A percentile compares a stretch with the other conserved stretches of the same genome.
Conservation (phyloP, 1,284 basidiomycete genomes). For the Pterula multifida region DNA sequence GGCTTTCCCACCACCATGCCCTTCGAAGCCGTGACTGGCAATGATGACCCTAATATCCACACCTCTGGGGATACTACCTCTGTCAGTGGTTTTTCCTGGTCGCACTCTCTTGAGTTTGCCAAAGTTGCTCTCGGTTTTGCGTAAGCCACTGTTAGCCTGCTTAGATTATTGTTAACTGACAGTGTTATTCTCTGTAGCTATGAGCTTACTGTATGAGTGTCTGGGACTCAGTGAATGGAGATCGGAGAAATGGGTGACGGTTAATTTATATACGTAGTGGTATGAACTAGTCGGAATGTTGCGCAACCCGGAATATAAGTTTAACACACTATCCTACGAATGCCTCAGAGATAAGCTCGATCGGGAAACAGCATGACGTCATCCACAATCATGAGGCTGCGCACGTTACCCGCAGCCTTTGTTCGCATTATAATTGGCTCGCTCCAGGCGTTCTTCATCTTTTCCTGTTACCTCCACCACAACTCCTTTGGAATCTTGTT, state of each 20-base stretch:
- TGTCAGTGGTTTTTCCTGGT: constrained; percentile 28
- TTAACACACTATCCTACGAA: too few relatives aligned
- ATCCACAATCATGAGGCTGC: neutral
- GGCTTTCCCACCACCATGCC: constrained; percentile 16
- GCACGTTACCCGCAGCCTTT: too few relatives aligned
- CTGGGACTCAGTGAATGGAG: neutral
- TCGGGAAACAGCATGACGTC: neutral
- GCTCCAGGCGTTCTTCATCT: too few relatives aligned
- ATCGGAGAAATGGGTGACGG: too few relatives aligned
- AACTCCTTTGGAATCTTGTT: neutral
- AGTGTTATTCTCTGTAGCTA: neutral
- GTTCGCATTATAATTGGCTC: too few relatives aligned
- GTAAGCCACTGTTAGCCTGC: constrained; percentile 6
- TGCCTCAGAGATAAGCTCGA: too few relatives aligned
- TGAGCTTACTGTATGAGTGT: neutral
- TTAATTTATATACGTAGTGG: neutral
- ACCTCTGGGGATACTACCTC: constrained; percentile 27
- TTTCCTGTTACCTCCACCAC: neutral
- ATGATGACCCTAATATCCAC: constrained; percentile 30
- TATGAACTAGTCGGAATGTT: neutral
- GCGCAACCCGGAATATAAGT: neutral
- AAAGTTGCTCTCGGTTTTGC: constrained; percentile 37
- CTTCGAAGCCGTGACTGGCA: constrained; percentile 11
- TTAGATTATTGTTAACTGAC: neutral
- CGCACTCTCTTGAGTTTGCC: constrained; percentile 33